These are phyloP conservation scores for Zygosaccharomyces rouxii DNA, from an alignment of 805 yeast genomes.

Conservation along the genomic window DNA sequence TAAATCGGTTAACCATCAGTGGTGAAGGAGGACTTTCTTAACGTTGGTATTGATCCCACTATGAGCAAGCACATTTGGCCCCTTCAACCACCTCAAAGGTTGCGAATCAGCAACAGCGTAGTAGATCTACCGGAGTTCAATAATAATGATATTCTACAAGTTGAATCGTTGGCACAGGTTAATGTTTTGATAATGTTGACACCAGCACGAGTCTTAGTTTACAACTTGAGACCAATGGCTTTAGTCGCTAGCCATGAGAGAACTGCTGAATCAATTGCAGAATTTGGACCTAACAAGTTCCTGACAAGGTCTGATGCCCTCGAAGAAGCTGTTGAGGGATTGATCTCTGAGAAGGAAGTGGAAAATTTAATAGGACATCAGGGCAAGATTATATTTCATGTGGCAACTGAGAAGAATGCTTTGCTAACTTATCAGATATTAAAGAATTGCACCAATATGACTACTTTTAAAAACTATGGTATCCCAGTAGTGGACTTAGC, in stretches of 20 bases:
- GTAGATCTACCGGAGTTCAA: constrained; percentile 8
- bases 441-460: constrained; percentile 20
- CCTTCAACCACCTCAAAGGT: constrained; percentile 27
- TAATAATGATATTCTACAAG: constrained; percentile 25
- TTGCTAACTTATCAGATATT: constrained; percentile 31
- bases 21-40: background rate
- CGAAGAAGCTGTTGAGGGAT: constrained; percentile 18
- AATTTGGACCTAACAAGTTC: constrained; percentile 30
- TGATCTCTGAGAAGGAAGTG: constrained; percentile 15
- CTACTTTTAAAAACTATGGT: constrained; percentile 31
- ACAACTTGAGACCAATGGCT: constrained; percentile 35
- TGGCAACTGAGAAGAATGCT: constrained; percentile 28
- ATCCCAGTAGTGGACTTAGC: constrained; percentile 22
- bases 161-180: constrained; percentile 24
- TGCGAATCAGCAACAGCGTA: constrained; percentile 16
- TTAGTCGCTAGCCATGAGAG: constrained; percentile 32
- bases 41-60: background rate
- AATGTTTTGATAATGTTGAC: constrained; percentile 31
- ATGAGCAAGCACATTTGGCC: constrained; percentile 28
- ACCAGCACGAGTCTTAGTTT: constrained; percentile 27
- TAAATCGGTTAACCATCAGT: too few species aligned
- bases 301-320: constrained; percentile 18
- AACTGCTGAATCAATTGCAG: constrained; percentile 25
- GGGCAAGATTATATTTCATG: constrained; percentile 29
- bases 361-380: constrained; percentile 13